Evolutionary conservation across 345 rosid species (phyloP).

Genomic region (Eucalyptus cladocalyx): DNA sequence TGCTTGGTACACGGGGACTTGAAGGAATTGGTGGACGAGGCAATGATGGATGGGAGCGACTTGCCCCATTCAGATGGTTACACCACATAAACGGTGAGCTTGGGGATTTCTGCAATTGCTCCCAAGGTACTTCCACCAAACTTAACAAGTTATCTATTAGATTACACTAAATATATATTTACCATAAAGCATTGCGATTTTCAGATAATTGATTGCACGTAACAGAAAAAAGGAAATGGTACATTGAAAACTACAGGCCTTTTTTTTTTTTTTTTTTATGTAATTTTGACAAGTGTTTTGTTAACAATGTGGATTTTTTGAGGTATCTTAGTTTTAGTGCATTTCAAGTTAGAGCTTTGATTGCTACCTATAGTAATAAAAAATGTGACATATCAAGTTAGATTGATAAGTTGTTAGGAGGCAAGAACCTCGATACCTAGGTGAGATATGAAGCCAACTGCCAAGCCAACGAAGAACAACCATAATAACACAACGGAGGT

Average conservation of each 20-base stretch:
- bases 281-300: not conserved
- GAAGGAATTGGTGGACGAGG: not conserved
- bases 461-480: not conserved
- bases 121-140: not conserved
- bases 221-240: not conserved
- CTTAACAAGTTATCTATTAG: not conserved
- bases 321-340: not conserved
- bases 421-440: not conserved
- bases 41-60: not conserved
- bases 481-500: not conserved
- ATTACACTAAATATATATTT: not conserved
- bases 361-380: not conserved
- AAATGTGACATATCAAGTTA: not conserved
- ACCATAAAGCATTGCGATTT: not conserved
- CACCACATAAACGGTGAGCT: constrained; percentile 5
- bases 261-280: not conserved
- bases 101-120: constrained; percentile 3
- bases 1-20: not conserved
- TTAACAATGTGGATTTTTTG: not conserved
- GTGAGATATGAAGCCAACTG: not conserved
- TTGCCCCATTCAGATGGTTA: not conserved
- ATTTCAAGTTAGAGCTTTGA: not conserved
- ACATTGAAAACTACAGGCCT: not conserved
- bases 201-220: not conserved
- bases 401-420: not conserved